Evolutionary conservation across 805 yeast genomes (phyloP).

Genomic region (Starmerella kuoi): DNA sequence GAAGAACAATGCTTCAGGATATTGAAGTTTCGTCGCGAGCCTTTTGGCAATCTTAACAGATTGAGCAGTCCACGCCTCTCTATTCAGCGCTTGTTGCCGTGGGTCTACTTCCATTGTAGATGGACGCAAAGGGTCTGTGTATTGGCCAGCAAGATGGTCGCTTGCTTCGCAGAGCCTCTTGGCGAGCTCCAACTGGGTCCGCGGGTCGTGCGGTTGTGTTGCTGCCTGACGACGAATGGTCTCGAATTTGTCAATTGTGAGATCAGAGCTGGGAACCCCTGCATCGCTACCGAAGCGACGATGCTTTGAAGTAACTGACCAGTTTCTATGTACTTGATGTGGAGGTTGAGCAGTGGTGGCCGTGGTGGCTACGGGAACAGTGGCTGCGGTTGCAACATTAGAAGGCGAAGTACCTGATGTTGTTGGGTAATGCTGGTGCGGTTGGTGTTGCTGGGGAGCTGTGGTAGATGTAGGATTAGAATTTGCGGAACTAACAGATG

Average conservation of each 20-base stretch:
- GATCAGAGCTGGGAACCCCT: slow-evolving; percentile 1
- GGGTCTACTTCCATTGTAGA: slow-evolving; percentile 31
- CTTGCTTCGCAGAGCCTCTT: slow-evolving; percentile 41
- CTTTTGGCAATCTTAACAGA: slow-evolving; percentile 50
- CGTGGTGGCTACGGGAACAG: no score
- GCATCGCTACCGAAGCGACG: slow-evolving; percentile 6
- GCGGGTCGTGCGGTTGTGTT: slow-evolving; percentile 31
- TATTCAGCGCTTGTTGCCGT: slow-evolving; percentile 39
- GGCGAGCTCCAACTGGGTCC: slow-evolving; percentile 54
- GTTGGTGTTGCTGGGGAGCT: no score
- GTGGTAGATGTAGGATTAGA: no score
- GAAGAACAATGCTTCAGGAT: slow-evolving; percentile 46
- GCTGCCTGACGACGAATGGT: slow-evolving; percentile 25
- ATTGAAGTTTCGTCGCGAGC: slow-evolving; percentile 34
- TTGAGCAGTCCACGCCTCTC: slow-evolving; percentile 43
- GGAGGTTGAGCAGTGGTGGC: no score
- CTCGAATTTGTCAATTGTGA: slow-evolving; percentile 27
- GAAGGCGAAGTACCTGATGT: no score
- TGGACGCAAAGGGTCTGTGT: slow-evolving; percentile 33
- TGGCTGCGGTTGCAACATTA: no score
- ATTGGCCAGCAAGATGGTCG: slow-evolving; percentile 25
- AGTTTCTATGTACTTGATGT: background rate
- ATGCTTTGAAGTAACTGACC: background rate
- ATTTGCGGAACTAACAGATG: no score
- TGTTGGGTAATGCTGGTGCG: no score